Percentiles rank a stretch among this genome's conserved stretches.
Evolutionary conservation across 2,329 filamentous ascomycete genomes (phyloP).

Genomic region (Aspergillus ruber): DNA sequence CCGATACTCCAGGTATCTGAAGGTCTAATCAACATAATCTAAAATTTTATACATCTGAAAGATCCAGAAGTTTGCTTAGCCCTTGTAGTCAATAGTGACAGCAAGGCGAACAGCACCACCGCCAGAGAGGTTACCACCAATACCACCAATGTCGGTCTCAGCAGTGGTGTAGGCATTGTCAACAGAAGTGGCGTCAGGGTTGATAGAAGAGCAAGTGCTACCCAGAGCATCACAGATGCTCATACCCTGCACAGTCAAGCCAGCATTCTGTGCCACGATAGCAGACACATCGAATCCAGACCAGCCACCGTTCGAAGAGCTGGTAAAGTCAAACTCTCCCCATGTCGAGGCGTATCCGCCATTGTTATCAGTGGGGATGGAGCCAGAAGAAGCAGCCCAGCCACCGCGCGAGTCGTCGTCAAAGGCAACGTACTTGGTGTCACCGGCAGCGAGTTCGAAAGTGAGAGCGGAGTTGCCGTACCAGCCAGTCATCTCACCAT

Average conservation of each 20-base stretch:
- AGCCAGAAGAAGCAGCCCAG: slow-evolving; percentile 22
- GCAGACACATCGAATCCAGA: slow-evolving; percentile 31
- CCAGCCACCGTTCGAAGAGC: slow-evolving; percentile 21
- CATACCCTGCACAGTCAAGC: slow-evolving; percentile 29
- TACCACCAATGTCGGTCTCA: slow-evolving; percentile 23
- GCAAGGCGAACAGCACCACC: slow-evolving; percentile 20
- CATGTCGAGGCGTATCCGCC: slow-evolving; percentile 28
- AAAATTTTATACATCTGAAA: background rate
- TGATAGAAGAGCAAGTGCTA: slow-evolving; percentile 26
- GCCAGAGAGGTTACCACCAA: slow-evolving; percentile 26
- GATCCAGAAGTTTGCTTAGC: no score
- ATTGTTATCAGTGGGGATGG: slow-evolving; percentile 19
- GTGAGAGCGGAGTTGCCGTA: slow-evolving; percentile 27
- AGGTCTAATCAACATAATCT: background rate
- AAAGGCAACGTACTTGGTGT: slow-evolving; percentile 33
- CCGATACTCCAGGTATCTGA: background rate
- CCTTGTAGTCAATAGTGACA: slow-evolving; percentile 23
- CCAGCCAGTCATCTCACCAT: slow-evolving; percentile 30
- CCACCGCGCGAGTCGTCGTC: slow-evolving; percentile 31
- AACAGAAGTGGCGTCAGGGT: slow-evolving; percentile 15
- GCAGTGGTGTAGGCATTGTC: slow-evolving; percentile 27
- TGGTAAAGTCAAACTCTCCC: slow-evolving; percentile 31
- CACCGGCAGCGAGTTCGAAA: slow-evolving; percentile 26
- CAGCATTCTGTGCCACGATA: slow-evolving; percentile 28
- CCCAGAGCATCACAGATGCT: slow-evolving; percentile 24